phyloP scores from a whole-genome alignment of 2,329 filamentous ascomycete genomes.

The Colletotrichum gigasporum region DNA sequence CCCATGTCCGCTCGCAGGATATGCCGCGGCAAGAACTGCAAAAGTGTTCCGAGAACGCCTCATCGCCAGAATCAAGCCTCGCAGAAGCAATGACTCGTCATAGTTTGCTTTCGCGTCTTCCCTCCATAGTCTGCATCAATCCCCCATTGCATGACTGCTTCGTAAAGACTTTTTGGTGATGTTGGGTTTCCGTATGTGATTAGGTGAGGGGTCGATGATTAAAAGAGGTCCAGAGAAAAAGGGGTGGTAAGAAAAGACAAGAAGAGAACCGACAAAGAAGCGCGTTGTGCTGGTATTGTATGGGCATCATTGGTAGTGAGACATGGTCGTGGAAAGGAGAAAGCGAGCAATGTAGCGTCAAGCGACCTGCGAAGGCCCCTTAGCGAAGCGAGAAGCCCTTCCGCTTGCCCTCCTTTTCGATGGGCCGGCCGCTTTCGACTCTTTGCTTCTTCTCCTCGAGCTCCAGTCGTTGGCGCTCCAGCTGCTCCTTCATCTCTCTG shows the following conservation, averaged over 20 bases:
- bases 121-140: slow-evolving; percentile 42
- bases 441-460: slow-evolving; percentile 98
- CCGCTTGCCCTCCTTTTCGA: slow-evolving; percentile 98
- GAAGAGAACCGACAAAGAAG: slow-evolving; percentile 49
- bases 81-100: slow-evolving; percentile 31
- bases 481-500: slow-evolving; percentile 99
- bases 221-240: slow-evolving; percentile 33
- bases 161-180: slow-evolving; percentile 47
- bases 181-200: slow-evolving; percentile 42
- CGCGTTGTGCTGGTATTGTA: slow-evolving; percentile 67
- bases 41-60: slow-evolving; percentile 32
- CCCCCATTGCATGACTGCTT: slow-evolving; percentile 45
- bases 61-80: slow-evolving; percentile 32
- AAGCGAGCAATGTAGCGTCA: slow-evolving; percentile 19
- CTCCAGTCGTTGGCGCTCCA: slow-evolving; percentile 93
- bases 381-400: slow-evolving; percentile 99
- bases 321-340: slow-evolving; percentile 58
- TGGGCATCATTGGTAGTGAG: slow-evolving; percentile 67
- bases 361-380: slow-evolving; percentile 40
- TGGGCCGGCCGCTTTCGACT: slow-evolving; percentile 91
- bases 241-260: slow-evolving; percentile 32
- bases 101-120: slow-evolving; percentile 28
- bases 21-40: slow-evolving; percentile 23
- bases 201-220: slow-evolving; percentile 32
- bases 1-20: slow-evolving; percentile 5